These are phyloP conservation scores for Pontederia paniculata DNA, from an alignment of 176 grass and related monocot species.

Conservation along the genomic window DNA sequence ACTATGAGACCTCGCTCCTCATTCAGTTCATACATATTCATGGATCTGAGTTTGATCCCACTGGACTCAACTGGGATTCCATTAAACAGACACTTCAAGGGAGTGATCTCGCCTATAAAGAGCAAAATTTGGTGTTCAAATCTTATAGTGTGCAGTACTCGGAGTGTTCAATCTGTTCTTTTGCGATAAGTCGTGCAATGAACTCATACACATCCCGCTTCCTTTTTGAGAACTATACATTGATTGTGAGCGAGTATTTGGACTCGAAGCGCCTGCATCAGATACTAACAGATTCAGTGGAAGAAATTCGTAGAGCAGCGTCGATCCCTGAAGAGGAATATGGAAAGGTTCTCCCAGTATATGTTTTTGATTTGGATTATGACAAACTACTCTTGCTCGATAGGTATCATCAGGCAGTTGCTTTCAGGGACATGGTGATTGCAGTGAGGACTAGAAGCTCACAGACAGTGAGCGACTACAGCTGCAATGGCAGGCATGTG, in stretches of 20 bases:
- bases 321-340: slow-evolving; percentile 36
- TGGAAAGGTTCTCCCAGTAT: slow-evolving; percentile 58
- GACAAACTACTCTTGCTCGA: slow-evolving; percentile 62
- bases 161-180: slow-evolving; percentile 70
- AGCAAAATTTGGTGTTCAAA: slow-evolving; percentile 53
- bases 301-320: slow-evolving; percentile 46
- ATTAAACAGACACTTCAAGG: slow-evolving; percentile 55
- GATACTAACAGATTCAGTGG: slow-evolving; percentile 53
- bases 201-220: slow-evolving; percentile 69
- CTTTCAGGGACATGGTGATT: slow-evolving; percentile 79
- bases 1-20: slow-evolving; percentile 54
- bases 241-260: slow-evolving; percentile 70
- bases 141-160: slow-evolving; percentile 40
- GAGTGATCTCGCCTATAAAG: slow-evolving; percentile 41
- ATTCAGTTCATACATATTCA: slow-evolving; percentile 72
- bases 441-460: slow-evolving; percentile 76
- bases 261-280: slow-evolving; percentile 76
- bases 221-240: slow-evolving; percentile 79
- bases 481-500: slow-evolving; percentile 68
- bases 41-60: slow-evolving; percentile 42
- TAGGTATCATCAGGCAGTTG: slow-evolving; percentile 64
- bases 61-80: slow-evolving; percentile 48
- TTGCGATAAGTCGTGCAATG: slow-evolving; percentile 48
- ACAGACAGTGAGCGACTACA: slow-evolving; percentile 75
- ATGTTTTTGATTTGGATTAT: slow-evolving; percentile 75